Percentiles rank a stretch among this genome's conserved stretches.
These are phyloP conservation scores for Metschnikowia anglica DNA, from an alignment of 805 yeast species.

Conservation along the genomic window DNA sequence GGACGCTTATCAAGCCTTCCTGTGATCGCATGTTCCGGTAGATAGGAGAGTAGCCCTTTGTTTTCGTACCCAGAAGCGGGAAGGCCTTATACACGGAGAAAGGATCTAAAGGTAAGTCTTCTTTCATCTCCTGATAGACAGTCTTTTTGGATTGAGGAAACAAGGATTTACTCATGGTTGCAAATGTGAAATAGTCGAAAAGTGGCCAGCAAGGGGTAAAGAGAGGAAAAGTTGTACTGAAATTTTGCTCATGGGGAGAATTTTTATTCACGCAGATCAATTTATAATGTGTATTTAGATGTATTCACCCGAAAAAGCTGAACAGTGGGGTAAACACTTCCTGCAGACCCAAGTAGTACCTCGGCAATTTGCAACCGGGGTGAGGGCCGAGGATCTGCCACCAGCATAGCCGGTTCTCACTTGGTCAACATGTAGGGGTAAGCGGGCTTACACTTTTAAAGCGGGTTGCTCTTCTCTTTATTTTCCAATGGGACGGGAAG, in stretches of 20 bases:
- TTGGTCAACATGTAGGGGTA: no score
- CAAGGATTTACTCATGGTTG: slow-evolving; percentile 8
- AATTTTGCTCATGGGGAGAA: neutral
- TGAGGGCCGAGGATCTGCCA: slow-evolving; percentile 2
- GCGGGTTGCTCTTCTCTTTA: no score
- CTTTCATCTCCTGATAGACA: slow-evolving; percentile 7
- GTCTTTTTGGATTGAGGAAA: slow-evolving; percentile 10
- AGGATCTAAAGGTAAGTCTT: slow-evolving; percentile 12
- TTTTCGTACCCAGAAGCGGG: slow-evolving; percentile 16
- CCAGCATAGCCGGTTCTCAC: neutral
- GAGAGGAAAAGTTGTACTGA: neutral
- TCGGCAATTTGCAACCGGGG: slow-evolving; percentile 8
- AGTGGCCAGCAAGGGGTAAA: neutral
- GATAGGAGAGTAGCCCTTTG: slow-evolving; percentile 17
- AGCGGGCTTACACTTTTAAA: no score
- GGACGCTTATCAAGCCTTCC: slow-evolving; percentile 12
- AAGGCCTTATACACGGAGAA: slow-evolving; percentile 10
- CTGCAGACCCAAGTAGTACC: neutral
- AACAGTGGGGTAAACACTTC: slow-evolving; percentile 4
- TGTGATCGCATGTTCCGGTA: slow-evolving; percentile 16
- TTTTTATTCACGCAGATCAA: neutral
- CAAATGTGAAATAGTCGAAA: neutral
- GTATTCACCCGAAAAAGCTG: neutral
- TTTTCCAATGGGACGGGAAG: no score
- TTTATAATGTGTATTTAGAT: neutral